phyloP scores from a whole-genome alignment of 306 rosid genomes.

The Sphenostylis stenocarpa region DNA sequence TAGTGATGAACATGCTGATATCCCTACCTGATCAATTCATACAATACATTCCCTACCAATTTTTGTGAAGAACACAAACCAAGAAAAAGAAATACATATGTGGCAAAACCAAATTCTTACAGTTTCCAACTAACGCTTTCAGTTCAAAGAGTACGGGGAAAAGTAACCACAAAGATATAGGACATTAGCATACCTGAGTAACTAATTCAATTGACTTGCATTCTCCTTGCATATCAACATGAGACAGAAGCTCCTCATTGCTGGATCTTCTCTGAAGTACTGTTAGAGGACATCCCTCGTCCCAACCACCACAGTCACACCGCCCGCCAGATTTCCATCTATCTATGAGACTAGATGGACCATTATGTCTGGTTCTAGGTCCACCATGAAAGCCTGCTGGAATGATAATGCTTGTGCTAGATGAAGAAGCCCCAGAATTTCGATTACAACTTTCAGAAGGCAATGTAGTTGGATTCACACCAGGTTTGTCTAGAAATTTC shows the following conservation, averaged over 20 bases:
- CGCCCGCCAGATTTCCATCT: constrained; percentile 6
- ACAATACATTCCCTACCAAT: background rate
- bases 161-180: background rate
- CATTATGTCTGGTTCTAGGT: background rate
- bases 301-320: constrained; percentile 23
- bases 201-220: background rate
- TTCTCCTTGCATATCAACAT: background rate
- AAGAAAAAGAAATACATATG: background rate
- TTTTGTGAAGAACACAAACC: background rate
- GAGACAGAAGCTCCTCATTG: background rate
- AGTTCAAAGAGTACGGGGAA: background rate
- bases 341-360: constrained; percentile 2
- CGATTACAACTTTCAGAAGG: background rate
- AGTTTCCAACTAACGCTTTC: background rate
- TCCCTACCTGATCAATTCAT: background rate
- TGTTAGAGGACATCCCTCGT: constrained; percentile 8
- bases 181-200: background rate
- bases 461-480: background rate
- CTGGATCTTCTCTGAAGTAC: background rate
- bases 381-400: constrained; percentile 12
- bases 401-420: constrained; percentile 2
- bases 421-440: background rate
- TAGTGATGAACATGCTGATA: background rate
- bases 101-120: background rate
- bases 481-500: background rate